Conservation (phyloP, 2,329 filamentous ascomycete species). For the Orbilia brochopaga region DNA sequence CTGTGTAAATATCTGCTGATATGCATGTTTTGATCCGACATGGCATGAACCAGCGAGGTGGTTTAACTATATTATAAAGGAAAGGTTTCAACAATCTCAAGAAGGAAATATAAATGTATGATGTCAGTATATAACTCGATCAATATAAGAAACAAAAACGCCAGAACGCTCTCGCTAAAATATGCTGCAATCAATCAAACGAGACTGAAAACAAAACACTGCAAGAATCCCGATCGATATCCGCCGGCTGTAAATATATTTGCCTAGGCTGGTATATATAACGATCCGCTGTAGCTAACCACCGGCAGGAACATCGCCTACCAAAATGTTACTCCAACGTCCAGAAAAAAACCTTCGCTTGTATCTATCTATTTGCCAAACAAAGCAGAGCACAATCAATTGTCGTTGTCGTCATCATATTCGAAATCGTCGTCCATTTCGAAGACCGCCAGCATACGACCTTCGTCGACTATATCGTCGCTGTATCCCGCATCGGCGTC, state of each 20-base stretch:
- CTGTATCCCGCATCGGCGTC: constrained; percentile 11
- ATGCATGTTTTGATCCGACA: too few relatives aligned
- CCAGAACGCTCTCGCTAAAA: constrained; percentile 48
- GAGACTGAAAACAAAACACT: constrained; percentile 20
- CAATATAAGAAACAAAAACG: constrained; percentile 7
- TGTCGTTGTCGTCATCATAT: constrained; percentile 40
- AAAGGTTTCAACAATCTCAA: not conserved
- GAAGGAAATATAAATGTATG: constrained; percentile 6
- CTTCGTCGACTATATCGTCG: constrained; percentile 40
- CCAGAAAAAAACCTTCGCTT: not conserved
- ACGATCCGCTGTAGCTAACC: too few relatives aligned
- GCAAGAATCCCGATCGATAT: constrained; percentile 14
- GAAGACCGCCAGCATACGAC: constrained; percentile 36
- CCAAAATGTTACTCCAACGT: not conserved
- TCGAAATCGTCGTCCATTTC: constrained; percentile 48
- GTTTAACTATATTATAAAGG: not conserved
- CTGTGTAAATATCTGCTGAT: too few relatives aligned
- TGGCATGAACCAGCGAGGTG: too few relatives aligned
- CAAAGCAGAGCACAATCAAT: constrained; percentile 22
- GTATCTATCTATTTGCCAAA: constrained; percentile 10
- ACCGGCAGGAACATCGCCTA: not conserved
- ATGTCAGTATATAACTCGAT: not conserved
- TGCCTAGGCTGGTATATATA: not conserved
- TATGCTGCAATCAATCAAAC: constrained; percentile 27
- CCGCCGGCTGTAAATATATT: constrained; percentile 15